Evolutionary conservation across 345 rosid genomes (phyloP).

Genomic region (Citrus maxima): DNA sequence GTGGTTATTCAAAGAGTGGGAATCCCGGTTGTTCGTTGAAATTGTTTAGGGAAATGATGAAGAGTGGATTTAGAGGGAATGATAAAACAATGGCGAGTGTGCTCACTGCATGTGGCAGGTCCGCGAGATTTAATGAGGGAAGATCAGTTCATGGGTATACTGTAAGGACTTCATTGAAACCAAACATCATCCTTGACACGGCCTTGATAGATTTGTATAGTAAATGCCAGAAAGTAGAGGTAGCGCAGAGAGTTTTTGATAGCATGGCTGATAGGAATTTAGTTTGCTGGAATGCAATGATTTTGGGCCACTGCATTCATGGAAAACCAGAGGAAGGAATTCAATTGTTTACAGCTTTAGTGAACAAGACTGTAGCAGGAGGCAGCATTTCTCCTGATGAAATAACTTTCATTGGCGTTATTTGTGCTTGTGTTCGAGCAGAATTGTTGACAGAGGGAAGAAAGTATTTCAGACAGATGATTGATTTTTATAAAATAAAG

Average conservation of each 20-base stretch:
- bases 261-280: conserved; percentile 35
- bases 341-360: conserved; percentile 40
- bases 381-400: conserved; percentile 40
- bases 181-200: conserved; percentile 37
- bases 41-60: conserved; percentile 55
- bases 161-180: conserved; percentile 25
- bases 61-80: conserved; percentile 36
- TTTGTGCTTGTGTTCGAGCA: conserved; percentile 64
- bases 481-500: conserved; percentile 37
- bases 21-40: conserved; percentile 55
- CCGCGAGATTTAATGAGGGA: conserved; percentile 64
- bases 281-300: conserved; percentile 76
- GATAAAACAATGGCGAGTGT: conserved; percentile 39
- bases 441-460: conserved; percentile 43
- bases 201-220: conserved; percentile 65
- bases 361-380: conserved; percentile 6
- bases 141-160: conserved; percentile 64
- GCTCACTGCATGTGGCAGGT: conserved; percentile 57
- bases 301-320: conserved; percentile 72
- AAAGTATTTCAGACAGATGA: conserved; percentile 50
- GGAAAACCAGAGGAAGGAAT: conserved; percentile 64
- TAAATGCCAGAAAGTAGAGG: conserved; percentile 50
- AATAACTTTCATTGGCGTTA: conserved; percentile 54
- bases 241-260: conserved; percentile 52
- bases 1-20: conserved; percentile 44